Evolutionary conservation across 108 stramenopile species (phyloP).

Genomic region (Bacterosira constricta): DNA sequence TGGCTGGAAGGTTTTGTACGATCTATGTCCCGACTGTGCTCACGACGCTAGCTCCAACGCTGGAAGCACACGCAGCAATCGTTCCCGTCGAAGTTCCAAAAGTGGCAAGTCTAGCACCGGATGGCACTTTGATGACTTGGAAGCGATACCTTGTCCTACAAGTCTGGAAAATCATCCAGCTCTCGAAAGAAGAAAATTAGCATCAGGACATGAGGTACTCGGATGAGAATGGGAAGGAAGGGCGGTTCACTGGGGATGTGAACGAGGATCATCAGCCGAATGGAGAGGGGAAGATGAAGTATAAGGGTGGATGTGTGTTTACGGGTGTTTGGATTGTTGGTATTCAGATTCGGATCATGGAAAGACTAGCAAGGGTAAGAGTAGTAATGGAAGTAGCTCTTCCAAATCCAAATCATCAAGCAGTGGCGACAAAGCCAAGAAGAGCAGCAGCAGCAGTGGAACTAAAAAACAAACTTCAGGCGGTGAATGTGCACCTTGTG

Average conservation of each 20-base stretch:
- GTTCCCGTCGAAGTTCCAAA: conserved; percentile 7
- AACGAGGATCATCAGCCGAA: conserved; percentile 47
- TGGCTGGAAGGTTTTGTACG: conserved; percentile 49
- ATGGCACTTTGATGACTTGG: conserved; percentile 26
- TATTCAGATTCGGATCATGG: conserved; percentile 40
- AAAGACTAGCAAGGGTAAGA: conserved; percentile 16
- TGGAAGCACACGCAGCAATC: conserved; percentile 14
- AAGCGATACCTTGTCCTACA: conserved; percentile 25
- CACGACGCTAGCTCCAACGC: conserved; percentile 31
- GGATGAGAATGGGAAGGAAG: conserved; percentile 41
- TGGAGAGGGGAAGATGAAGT: conserved; percentile 53
- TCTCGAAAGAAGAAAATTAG: conserved; percentile 43
- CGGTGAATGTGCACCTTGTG: conserved; percentile 24
- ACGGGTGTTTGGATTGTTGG: conserved; percentile 47
- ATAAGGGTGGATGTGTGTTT: conserved; percentile 36
- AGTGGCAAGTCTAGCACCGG: conserved; percentile 33
- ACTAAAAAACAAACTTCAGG: too few species aligned
- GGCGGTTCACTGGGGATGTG: conserved; percentile 44
- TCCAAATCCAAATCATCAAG: not conserved
- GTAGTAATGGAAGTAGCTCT: too few species aligned
- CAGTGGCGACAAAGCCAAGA: too few species aligned
- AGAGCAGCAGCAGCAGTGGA: not conserved
- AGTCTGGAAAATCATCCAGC: conserved; percentile 18
- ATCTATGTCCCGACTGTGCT: conserved; percentile 51
- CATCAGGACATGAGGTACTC: conserved; percentile 45